Base-by-base conservation (phyloP, 805 yeast species). In the Candida sanyiensis region DNA sequence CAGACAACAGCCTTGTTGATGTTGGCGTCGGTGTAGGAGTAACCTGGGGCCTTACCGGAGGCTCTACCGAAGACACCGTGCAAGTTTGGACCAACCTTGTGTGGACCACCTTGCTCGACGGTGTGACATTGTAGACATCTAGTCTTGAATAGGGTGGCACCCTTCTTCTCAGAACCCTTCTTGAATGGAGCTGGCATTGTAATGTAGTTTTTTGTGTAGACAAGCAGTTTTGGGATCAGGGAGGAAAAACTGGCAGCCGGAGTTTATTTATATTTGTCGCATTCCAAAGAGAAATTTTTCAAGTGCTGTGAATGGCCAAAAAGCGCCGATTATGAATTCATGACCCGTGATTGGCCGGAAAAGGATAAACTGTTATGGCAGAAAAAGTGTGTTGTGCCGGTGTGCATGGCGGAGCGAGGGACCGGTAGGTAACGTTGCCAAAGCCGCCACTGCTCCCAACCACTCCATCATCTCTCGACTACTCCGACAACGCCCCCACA, bases 71-170 rank as follows among this genome's bases (percentile, higher is more conserved):
- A 74, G 54, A 93, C 72, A 70, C 97, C 98, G 71, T 86, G 83
- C 66, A 93, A 82, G 71, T 90, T 93, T 64, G 98, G 98, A 69
- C 98, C 98, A 59, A 90, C 97, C 78, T 93, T 93, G 84, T 90
- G 80, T 56, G 97, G 90, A 49, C 95, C 97, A 62, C 96, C 96
- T 47, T 72, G 75, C 69, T 90, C 97, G 52, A 82, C 81, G 59
- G 97, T 90, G 82, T 93, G 98, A 70, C 98, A 93, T 75, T 93
- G 97, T 57, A 88, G 75, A 72, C 98, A 93, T 82, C 98, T 88
- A 52, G 97, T 93, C 75, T 93, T 93, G 83, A 93, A 93, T 53
- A 93, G 76, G 63, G 86, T 86, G 54, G 97, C 97, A 77, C 98
- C 98, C 75, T 93, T 93, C 74, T 82, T 79, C 51, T 78, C 86